A percentile compares a stretch with the other conserved stretches of the same genome.
These are phyloP conservation scores for Pseudoscleropodium purum DNA, from an alignment of 225 moss, liverwort and hornwort species.

Conservation along the genomic window DNA sequence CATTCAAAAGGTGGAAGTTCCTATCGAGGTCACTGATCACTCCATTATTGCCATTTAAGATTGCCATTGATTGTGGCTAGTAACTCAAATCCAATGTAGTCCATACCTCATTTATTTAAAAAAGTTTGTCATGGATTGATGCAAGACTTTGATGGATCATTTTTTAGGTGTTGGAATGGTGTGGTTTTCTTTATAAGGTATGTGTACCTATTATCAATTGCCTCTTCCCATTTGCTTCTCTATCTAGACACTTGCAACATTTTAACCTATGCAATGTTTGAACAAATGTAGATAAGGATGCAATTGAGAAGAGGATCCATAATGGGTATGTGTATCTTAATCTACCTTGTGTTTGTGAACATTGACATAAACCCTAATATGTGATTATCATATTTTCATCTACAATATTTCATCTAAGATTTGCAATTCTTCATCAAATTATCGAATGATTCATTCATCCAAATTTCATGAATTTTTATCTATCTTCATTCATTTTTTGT, in stretches of 20 bases:
- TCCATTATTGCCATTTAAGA: neutral
- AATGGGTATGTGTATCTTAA: neutral
- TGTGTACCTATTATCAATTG: accelerated
- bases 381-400: neutral
- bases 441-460: neutral
- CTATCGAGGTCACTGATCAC: neutral
- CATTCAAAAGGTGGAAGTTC: neutral
- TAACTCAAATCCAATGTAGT: neutral
- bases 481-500: neutral
- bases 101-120: neutral
- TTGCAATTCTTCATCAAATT: neutral
- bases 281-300: neutral
- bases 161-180: accelerated
- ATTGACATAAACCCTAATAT: accelerated
- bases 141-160: neutral
- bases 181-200: neutral
- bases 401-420: neutral
- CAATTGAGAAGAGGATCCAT: too few relatives aligned
- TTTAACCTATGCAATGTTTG: neutral
- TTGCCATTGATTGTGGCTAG: neutral
- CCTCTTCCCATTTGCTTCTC: neutral
- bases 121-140: neutral
- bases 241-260: neutral
- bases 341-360: neutral
- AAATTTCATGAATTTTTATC: neutral